These are phyloP conservation scores for Penstemon eatonii DNA, from an alignment of 257 asterid species.

Conservation along the genomic window DNA sequence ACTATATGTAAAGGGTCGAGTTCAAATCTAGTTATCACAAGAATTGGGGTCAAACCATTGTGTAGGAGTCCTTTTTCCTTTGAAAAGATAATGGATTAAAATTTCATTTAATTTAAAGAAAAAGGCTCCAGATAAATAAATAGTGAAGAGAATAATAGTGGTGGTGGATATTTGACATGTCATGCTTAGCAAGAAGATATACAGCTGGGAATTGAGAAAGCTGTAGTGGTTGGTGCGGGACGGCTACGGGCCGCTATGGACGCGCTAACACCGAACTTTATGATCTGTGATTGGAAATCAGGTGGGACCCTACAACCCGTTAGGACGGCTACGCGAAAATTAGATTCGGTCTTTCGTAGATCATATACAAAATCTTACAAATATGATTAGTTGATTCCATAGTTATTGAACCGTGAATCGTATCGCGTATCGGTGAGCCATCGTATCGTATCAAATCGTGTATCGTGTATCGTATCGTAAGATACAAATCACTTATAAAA, in stretches of 20 bases:
- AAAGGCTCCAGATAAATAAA: too few species aligned
- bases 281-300: not conserved
- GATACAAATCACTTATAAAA: too few species aligned
- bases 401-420: too few species aligned
- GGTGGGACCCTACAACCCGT: not conserved
- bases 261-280: conserved; percentile 34
- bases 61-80: too few species aligned
- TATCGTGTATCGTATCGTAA: too few species aligned
- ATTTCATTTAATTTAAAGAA: too few species aligned
- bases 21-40: too few species aligned
- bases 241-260: not conserved
- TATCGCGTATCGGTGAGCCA: too few species aligned
- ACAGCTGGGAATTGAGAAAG: conserved; percentile 19
- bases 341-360: not conserved
- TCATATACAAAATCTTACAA: not conserved
- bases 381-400: not conserved
- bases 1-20: too few species aligned
- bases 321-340: not conserved
- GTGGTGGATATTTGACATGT: conserved; percentile 10
- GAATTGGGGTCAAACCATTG: too few species aligned
- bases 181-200: not conserved
- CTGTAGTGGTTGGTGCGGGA: conserved; percentile 16
- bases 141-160: not conserved
- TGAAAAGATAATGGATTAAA: too few species aligned
- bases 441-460: too few species aligned